Evolutionary conservation across 1,284 basidiomycete genomes (phyloP), one percentile per base, ranked within the genome.

Genomic region (Ustilago curta): DNA sequence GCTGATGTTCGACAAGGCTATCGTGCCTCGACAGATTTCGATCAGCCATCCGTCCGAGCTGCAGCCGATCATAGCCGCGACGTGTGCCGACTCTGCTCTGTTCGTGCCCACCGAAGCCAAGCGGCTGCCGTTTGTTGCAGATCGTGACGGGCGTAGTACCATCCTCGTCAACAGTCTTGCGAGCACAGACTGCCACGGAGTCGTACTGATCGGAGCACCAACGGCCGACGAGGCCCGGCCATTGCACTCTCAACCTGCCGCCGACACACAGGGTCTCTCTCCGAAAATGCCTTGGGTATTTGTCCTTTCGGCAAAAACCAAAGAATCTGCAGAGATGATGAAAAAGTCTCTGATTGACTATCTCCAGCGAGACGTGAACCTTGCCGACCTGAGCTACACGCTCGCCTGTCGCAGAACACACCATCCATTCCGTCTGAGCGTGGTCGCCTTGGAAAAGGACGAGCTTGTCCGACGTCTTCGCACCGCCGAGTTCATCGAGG

Each of bases 91-190:
- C 18, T 57, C 64, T 14, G 23, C 49, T 31, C 47, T 71, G 19
- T 61, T 65, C 23, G 60, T 71, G 25, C 68, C 69, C 3, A 62
- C 40, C 12, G 44, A 66, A 9, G 60, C 69, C 4, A 42, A 42
- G 21, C 43, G 58, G 9, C 50, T 71, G 18, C 54, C 73, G 11
- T n/a, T 40, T 16, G 8, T 14, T 19, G 7, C 9, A 2, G 49
- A 43, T 23, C 31, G n/a, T 3, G 8, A 32, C 3, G 51, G 54
- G n/a, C 49, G 32, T 25, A 40, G 44, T 9, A n/a, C 31, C 42
- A 71, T 75, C 31, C 59, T 71, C 9, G 71, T 77, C 55, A 70
- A 71, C 58, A 72, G 66, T 39, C 58, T 70, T 21, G 62, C 70
- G 29, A 67, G 57, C 31, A 68, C 66, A 3, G 50, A 52, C 7